Evolutionary conservation across 352 stramenopile species (phyloP), one percentile per base, ranked within the genome.

Genomic region (Pythium aristosporum): DNA sequence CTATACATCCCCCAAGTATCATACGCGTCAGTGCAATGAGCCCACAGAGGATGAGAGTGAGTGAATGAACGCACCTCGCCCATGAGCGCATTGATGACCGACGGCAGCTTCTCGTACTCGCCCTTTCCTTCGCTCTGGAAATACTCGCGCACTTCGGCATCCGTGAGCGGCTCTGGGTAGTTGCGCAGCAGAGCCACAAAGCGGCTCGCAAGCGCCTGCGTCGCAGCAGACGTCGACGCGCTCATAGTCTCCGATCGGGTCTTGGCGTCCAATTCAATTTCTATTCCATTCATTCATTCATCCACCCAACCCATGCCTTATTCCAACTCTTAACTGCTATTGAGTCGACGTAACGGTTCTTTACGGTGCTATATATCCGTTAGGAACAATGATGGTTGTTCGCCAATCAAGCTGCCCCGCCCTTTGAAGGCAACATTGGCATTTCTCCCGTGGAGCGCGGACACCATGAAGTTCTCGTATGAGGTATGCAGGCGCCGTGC

Each of bases 391-490:
- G 23, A 18, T 2, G 50, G 55, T 71, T 71, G 64, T 71, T 71
- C 64, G 64, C 64, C 64, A 71, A 71, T 71, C 64, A 71, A 52
- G 47, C 57, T 57, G 39, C 18, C 23, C 16, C 25, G 21, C 50
- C 41, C 15, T 46, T 9, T 37, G 57, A 65, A 65, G 56, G 50
- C 58, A 65, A 59, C 53, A 68, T 57, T 41, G 20, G 13, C 61
- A 53, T 50, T 30, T 30, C 5, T 30, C 16, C 39, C 39, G 39
- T 46, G 39, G 39, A 18, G 39, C 2, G 42, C 41, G 42, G 48
- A 43, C n/a, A 51, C 13, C 47, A 94, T 96, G 87, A 96, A 96
- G 87, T 96, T 96, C 65, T 82, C 84, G 15, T 96, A 96, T 74
- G 82, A 91, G 68, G 82, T 91, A 65, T 36, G 61, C 6, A 8